Conservation (phyloP, 148 eudicot species). For the Heliamphora exappendiculata region DNA sequence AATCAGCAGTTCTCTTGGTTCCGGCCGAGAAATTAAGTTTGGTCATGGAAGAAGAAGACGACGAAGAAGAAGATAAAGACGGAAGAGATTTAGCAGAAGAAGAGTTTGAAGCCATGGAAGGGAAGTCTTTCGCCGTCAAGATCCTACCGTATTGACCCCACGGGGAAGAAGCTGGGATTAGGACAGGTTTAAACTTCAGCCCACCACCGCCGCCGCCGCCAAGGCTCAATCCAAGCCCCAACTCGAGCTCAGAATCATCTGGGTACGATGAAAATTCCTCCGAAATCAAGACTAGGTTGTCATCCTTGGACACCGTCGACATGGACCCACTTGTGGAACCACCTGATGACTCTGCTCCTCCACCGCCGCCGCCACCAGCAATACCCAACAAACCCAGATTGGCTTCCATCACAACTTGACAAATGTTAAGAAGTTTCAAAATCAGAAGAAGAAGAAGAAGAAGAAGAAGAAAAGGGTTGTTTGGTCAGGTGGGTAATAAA, state of each 20-base stretch:
- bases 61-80: conserved; percentile 40
- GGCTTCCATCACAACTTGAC: conserved; percentile 11
- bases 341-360: conserved; percentile 15
- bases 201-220: conserved; percentile 25
- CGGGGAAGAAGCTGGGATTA: conserved; percentile 15
- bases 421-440: neutral
- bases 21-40: conserved; percentile 38
- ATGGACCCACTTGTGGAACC: conserved; percentile 32
- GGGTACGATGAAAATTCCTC: conserved; percentile 54
- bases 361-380: conserved; percentile 25
- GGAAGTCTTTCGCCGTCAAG: conserved; percentile 52
- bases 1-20: conserved; percentile 63
- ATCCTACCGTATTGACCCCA: conserved; percentile 39
- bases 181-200: conserved; percentile 16
- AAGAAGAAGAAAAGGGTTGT: neutral
- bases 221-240: conserved; percentile 67
- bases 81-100: conserved; percentile 4
- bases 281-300: conserved; percentile 22
- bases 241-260: conserved; percentile 55
- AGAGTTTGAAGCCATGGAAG: conserved; percentile 17
- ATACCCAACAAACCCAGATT: conserved; percentile 6
- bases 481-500: neutral
- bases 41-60: conserved; percentile 44
- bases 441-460: neutral
- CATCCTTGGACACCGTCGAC: conserved; percentile 46